Base-by-base conservation (phyloP, 1,284 basidiomycete genomes). In the Boletellus sp. region DNA sequence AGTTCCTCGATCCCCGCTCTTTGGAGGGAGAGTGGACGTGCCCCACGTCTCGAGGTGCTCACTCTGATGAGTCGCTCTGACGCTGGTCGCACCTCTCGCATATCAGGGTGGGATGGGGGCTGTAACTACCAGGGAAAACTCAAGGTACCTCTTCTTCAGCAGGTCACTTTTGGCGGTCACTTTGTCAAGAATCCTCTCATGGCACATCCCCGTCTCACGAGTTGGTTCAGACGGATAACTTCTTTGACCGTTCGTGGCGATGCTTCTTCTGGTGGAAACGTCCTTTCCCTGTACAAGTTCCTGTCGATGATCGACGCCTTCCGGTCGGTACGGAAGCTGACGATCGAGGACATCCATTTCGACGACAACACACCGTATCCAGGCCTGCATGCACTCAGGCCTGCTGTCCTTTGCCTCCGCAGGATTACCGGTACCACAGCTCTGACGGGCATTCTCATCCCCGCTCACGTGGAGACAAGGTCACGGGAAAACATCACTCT, bases 21-120 rank as follows among this genome's bases (percentile, higher is more conserved):
- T 21, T 60, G 58, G 56, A 42, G 43, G 21, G 58, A 57, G 45
- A 32, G 32, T 10, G 55, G 54, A 11, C 24, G 33, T 8, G 58
- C 49, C 15, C 22, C 3, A 24, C 21, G 11, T 5, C 56, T 59
- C 48, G 35, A 28, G 26, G 45, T 19, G 13, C 58, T 57, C 36
- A 36, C 45, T 1, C 18, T 57, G 30, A 37, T 30, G 33, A 47
- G 56, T 42, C 57, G 28, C 24, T 43, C 43, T 7, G 43, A 45
- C 35, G 24, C 32, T 3, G 21, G 38, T 1, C 33, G 16, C 37
- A 10, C 36, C 11, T 55, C 44, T 19, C 52, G 1, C 8, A 15
- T 28, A 16, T 35, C 38, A 12, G 37, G 11, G 8, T 28, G 36
- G 44, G 26, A 21, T 4, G 24, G 36, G 32, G 22, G 8, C 13